Evolutionary conservation across 352 stramenopile species (phyloP).

Genomic region (Pythium biforme): DNA sequence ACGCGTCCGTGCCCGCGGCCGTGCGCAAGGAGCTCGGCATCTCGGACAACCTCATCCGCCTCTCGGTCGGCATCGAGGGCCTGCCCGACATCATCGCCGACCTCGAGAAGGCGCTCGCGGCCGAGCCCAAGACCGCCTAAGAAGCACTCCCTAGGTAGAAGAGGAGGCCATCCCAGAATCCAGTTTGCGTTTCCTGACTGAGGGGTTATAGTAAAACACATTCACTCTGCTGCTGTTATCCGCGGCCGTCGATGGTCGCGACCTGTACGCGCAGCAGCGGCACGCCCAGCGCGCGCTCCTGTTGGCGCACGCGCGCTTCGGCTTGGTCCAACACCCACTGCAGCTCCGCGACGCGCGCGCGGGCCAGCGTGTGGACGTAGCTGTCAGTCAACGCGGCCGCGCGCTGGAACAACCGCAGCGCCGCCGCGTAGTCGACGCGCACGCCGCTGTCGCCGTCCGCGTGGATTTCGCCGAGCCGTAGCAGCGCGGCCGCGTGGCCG

Average conservation of each 20-base stretch:
- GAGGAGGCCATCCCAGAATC: background rate
- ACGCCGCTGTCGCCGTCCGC: slow-evolving; percentile 31
- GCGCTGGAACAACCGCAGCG: slow-evolving; percentile 46
- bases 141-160: background rate
- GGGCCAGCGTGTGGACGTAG: background rate
- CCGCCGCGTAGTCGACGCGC: slow-evolving; percentile 38
- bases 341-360: slow-evolving; percentile 36
- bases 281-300: slow-evolving; percentile 46
- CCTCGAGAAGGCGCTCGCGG: slow-evolving; percentile 76
- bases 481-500: slow-evolving; percentile 47
- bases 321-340: slow-evolving; percentile 37
- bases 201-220: too few relatives aligned
- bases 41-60: slow-evolving; percentile 91
- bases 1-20: slow-evolving; percentile 89
- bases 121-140: slow-evolving; percentile 40
- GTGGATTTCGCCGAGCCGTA: slow-evolving; percentile 51
- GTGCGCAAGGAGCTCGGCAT: slow-evolving; percentile 89
- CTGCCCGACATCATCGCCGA: slow-evolving; percentile 90
- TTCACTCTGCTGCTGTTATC: too few relatives aligned
- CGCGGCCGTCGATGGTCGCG: slow-evolving; percentile 31
- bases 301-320: slow-evolving; percentile 38
- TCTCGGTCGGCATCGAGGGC: slow-evolving; percentile 92
- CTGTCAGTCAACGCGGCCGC: slow-evolving; percentile 31
- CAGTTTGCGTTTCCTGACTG: background rate
- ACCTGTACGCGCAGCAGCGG: slow-evolving; percentile 47